These are phyloP conservation scores for Rhododendron griersonianum DNA, from an alignment of 148 eudicot species.

Conservation along the genomic window DNA sequence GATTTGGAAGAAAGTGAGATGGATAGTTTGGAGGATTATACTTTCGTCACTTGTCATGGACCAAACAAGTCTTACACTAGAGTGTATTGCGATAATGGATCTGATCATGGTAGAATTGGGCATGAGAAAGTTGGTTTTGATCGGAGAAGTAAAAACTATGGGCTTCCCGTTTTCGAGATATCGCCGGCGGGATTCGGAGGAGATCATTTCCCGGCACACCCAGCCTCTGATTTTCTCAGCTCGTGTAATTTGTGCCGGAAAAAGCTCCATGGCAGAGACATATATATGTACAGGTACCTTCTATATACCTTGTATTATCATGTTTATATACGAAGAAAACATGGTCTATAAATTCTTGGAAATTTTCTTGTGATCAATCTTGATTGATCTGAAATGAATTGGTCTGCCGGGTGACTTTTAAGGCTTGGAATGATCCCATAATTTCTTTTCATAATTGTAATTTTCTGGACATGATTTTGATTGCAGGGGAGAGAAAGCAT, in stretches of 20 bases:
- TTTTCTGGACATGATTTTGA: neutral
- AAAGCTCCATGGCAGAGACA: conserved; percentile 2
- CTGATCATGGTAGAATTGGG: neutral
- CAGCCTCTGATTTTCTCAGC: neutral
- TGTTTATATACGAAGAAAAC: neutral
- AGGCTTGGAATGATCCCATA: neutral
- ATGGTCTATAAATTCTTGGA: neutral
- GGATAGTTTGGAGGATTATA: conserved; percentile 48
- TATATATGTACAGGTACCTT: conserved; percentile 1
- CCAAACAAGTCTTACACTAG: conserved; percentile 39
- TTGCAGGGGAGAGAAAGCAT: conserved; percentile 86
- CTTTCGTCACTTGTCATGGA: conserved; percentile 52
- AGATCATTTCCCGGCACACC: neutral
- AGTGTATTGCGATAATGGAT: conserved; percentile 41
- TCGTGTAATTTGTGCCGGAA: neutral
- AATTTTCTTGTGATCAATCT: neutral
- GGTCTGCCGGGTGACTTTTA: neutral
- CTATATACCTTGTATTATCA: neutral
- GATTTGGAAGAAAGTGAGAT: conserved; percentile 11
- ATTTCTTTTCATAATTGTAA: neutral
- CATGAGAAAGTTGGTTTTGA: conserved; percentile 7
- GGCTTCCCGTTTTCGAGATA: conserved; percentile 31
- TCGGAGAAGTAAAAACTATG: conserved; percentile 11
- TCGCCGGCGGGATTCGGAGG: conserved; percentile 20
- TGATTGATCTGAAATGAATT: neutral